Evolutionary conservation across 2,329 filamentous ascomycete species (phyloP).

Genomic region (Orbilia ellipsospora): DNA sequence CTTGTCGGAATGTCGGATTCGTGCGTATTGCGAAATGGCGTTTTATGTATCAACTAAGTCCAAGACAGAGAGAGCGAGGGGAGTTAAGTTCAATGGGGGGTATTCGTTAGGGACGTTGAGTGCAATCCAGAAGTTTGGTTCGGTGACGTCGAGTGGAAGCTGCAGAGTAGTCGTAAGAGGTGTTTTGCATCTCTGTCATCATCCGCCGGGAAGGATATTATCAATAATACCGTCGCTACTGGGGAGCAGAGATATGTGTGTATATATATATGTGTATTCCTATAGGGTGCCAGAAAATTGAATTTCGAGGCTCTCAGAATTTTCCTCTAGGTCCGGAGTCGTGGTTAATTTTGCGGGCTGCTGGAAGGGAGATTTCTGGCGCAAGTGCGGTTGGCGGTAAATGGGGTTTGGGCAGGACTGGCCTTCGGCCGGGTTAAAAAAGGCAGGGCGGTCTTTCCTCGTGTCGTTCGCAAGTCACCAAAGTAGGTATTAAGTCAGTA

Average conservation of each 20-base stretch:
- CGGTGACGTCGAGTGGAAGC: conserved; percentile 52
- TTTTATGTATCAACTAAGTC: too few species aligned
- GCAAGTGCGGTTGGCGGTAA: conserved; percentile 55
- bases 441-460: conserved; percentile 46
- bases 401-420: conserved; percentile 48
- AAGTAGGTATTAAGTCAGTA: background rate
- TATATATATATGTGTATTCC: background rate
- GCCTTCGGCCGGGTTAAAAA: conserved; percentile 53
- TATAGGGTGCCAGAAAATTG: conserved; percentile 22
- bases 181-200: conserved; percentile 55
- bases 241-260: conserved; percentile 7
- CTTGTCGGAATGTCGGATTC: conserved; percentile 29
- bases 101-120: conserved; percentile 37
- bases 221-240: conserved; percentile 44
- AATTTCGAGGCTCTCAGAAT: conserved; percentile 6
- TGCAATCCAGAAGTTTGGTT: conserved; percentile 35
- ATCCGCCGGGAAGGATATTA: conserved; percentile 36
- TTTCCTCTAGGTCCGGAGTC: background rate
- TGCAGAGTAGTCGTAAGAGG: conserved; percentile 43
- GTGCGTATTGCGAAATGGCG: background rate
- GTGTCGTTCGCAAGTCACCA: conserved; percentile 28
- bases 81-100: background rate
- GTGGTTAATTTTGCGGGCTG: conserved; percentile 32
- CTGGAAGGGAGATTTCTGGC: conserved; percentile 35
- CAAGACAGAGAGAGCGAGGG: background rate